Evolutionary conservation across 78 protist genomes (phyloP).

Genomic region (Neovahlkampfia damariscottae): DNA sequence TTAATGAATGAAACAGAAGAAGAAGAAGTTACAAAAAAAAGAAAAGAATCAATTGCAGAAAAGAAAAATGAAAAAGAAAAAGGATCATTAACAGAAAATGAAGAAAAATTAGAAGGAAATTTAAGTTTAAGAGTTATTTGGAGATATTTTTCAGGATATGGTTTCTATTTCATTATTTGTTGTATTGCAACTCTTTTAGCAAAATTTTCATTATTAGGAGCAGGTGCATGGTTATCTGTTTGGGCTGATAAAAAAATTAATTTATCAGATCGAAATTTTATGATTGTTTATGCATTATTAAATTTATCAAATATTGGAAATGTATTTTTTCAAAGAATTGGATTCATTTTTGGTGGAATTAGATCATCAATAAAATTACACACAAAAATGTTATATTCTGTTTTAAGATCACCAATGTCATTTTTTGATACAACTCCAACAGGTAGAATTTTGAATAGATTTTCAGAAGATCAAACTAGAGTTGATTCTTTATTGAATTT

Average conservation of each 20-base stretch:
- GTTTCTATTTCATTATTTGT: not conserved
- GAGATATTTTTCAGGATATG: not conserved
- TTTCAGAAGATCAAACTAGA: constrained; percentile 45
- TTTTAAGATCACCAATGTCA: constrained; percentile 75
- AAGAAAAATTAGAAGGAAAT: not conserved
- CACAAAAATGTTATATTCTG: constrained; percentile 13
- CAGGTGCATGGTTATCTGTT: not conserved
- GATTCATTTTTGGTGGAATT: not conserved
- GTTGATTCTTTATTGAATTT: not conserved
- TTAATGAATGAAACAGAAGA: not conserved
- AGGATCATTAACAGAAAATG: not conserved
- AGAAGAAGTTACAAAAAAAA: not conserved
- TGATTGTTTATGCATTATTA: not conserved
- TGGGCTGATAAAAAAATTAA: not conserved
- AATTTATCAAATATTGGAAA: not conserved
- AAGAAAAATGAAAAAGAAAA: not conserved
- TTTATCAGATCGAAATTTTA: not conserved
- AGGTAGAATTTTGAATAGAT: constrained; percentile 94
- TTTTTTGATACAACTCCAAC: constrained; percentile 95
- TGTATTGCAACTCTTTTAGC: not conserved
- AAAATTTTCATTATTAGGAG: not conserved
- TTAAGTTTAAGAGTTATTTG: not conserved
- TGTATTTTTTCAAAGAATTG: not conserved
- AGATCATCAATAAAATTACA: not conserved
- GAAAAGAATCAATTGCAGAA: not conserved